These are phyloP conservation scores for Trypanosoma congolense DNA, from an alignment of 208 protist genomes.

Conservation along the genomic window DNA sequence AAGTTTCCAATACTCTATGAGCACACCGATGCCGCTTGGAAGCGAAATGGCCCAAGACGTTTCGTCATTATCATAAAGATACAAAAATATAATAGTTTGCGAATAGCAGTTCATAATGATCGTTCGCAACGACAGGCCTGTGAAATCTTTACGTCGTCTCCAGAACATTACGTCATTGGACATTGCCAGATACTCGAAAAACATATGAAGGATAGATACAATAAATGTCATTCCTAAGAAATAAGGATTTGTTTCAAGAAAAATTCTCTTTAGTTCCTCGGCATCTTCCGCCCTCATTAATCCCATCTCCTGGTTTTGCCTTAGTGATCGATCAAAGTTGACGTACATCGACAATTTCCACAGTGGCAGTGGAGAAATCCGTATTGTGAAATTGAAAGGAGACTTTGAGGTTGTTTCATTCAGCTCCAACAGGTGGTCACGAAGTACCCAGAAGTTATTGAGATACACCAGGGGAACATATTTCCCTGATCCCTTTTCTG, in stretches of 20 bases:
- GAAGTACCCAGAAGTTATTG: slow-evolving; percentile 94
- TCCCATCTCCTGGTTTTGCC: slow-evolving; percentile 65
- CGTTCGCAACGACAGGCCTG: slow-evolving; percentile 93
- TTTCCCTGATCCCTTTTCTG: slow-evolving; percentile 22
- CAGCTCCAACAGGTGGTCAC: slow-evolving; percentile 70
- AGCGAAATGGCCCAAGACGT: slow-evolving; percentile 92
- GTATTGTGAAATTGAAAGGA: slow-evolving; percentile 50
- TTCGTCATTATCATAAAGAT: slow-evolving; percentile 95
- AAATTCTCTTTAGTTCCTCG: slow-evolving; percentile 91
- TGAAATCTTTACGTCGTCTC: slow-evolving; percentile 89
- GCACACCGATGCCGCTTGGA: slow-evolving; percentile 72
- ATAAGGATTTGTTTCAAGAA: slow-evolving; percentile 94
- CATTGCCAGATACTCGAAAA: slow-evolving; percentile 99
- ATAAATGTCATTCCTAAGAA: slow-evolving; percentile 92
- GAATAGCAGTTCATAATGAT: slow-evolving; percentile 93
- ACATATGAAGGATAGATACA: slow-evolving; percentile 95
- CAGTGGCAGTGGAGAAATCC: slow-evolving; percentile 32
- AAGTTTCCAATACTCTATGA: slow-evolving; percentile 98
- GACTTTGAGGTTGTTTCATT: slow-evolving; percentile 65
- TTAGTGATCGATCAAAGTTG: slow-evolving; percentile 80
- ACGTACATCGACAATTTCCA: slow-evolving; percentile 74
- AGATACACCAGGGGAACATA: slow-evolving; percentile 90
- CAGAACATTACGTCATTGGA: slow-evolving; percentile 94
- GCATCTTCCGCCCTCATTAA: slow-evolving; percentile 34
- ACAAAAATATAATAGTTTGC: slow-evolving; percentile 97